phyloP scores from a whole-genome alignment of 257 asterid genomes.

The Solanum chaucha region DNA sequence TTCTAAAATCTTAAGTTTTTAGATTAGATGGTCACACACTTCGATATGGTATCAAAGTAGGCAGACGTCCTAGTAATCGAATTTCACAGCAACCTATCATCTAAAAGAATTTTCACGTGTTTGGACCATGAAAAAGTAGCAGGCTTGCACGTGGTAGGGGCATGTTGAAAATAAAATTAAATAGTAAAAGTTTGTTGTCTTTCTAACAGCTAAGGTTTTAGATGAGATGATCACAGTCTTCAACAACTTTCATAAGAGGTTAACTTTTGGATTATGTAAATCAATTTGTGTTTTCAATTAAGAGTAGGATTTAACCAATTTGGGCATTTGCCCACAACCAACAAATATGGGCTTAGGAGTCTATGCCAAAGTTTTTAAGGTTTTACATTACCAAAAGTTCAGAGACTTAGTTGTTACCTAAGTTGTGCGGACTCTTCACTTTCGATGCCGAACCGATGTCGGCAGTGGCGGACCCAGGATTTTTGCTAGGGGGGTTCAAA shows the following conservation, averaged over 20 bases:
- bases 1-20: too few relatives aligned
- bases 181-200: background rate
- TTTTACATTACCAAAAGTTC: background rate
- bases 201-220: background rate
- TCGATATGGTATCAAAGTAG: too few relatives aligned
- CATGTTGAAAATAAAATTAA: background rate
- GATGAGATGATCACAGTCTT: background rate
- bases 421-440: too few relatives aligned
- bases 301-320: background rate
- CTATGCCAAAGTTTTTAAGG: background rate
- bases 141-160: too few relatives aligned
- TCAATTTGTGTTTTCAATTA: background rate
- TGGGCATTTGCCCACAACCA: background rate
- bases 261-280: background rate
- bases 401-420: background rate
- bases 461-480: too few relatives aligned
- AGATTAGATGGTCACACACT: too few relatives aligned
- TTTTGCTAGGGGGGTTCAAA: too few relatives aligned
- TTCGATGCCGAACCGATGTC: too few relatives aligned
- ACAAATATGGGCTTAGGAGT: background rate
- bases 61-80: too few relatives aligned
- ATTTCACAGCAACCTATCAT: too few relatives aligned
- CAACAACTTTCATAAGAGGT: background rate
- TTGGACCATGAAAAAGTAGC: too few relatives aligned
- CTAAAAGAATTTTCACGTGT: too few relatives aligned